Base-by-base conservation (phyloP, 495 filamentous ascomycete species). In the Trypethelium eluteriae region DNA sequence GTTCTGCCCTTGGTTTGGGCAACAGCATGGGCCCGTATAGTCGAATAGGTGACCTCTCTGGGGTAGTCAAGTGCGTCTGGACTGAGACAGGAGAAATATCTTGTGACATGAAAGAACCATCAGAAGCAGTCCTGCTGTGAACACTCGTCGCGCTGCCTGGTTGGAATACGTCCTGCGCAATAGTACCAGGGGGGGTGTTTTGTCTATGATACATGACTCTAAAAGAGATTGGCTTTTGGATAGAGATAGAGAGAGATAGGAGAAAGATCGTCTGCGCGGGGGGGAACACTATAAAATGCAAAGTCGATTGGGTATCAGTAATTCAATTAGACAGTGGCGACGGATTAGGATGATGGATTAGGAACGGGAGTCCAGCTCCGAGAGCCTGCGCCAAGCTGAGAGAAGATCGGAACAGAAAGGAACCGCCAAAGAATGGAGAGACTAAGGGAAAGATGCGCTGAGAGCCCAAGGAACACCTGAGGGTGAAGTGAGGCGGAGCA, bases 1-100 rank as follows among this genome's bases (percentile, higher is more conserved):
- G 78, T 96, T 92, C 75, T 95, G 91, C 67, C 84, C 92, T 84
- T 77, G 96, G 91, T 81, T 90, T 93, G 66, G 93, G 93, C 38
- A 97, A 81, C 63, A 97, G 82, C 38, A 89, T 79, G 41, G 91
- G 91, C 12, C 91, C 92, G 80, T 89, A 85, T 44, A 92, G 87
- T 35, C 88, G 82, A 70, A 92, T 85, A 64, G 92, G 92, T 36
- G 89, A 90, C 66, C 66, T 69, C 62, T 74, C 76, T 49, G 92
- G 91, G 41, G 89, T 93, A 62, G 89, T 93, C 65, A 83, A 78
- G 66, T 82, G 79, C 35, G 90, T 93, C 78, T 84, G 80, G 61
- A 86, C 85, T 69, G 88, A 90, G 76, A 88, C 89, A 65, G 91
- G 89, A 69, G 91, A 93, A 50, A 88, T 91, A 74, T 90, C 85